These are phyloP conservation scores for Ascochyta clinopodiicola DNA, from an alignment of 2,329 filamentous ascomycete genomes.

Conservation along the genomic window DNA sequence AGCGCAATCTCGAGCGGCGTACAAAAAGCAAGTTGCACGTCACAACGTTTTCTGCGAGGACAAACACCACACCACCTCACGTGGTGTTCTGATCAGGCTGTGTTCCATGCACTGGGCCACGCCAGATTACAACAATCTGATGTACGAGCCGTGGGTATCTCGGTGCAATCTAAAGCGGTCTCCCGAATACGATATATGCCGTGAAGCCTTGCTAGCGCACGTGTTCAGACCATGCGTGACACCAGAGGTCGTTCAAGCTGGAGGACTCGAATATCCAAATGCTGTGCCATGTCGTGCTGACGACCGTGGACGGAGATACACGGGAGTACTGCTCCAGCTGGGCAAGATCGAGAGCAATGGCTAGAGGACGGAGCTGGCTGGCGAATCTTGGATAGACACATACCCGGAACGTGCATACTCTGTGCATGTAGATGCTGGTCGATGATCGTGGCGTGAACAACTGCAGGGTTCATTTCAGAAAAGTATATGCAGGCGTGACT, in stretches of 20 bases:
- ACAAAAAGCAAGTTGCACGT: conserved; percentile 15
- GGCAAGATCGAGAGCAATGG: neutral
- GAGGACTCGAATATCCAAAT: conserved; percentile 11
- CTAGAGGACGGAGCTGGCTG: conserved; percentile 1
- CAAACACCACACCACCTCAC: conserved; percentile 12
- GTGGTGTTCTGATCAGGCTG: conserved; percentile 17
- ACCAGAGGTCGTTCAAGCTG: conserved; percentile 3
- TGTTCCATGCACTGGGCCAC: conserved; percentile 9
- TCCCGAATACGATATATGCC: conserved; percentile 15
- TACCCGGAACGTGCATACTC: conserved; percentile 3
- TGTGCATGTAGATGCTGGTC: conserved; percentile 4
- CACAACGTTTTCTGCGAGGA: conserved; percentile 4
- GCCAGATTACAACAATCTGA: conserved; percentile 19
- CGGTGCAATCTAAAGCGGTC: conserved; percentile 13
- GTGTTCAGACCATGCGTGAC: conserved; percentile 4
- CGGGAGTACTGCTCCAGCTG: neutral
- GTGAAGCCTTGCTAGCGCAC: conserved; percentile 18
- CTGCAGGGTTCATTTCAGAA: conserved; percentile 17
- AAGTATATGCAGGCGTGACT: neutral
- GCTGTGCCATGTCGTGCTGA: conserved; percentile 8
- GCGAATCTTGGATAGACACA: neutral
- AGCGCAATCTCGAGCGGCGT: neutral
- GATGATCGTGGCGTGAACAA: conserved; percentile 19
- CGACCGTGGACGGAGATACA: conserved; percentile 1
- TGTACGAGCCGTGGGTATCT: conserved; percentile 5